phyloP scores from a whole-genome alignment of 768 basidiomycete genomes.

The Trametes cinnabarina region DNA sequence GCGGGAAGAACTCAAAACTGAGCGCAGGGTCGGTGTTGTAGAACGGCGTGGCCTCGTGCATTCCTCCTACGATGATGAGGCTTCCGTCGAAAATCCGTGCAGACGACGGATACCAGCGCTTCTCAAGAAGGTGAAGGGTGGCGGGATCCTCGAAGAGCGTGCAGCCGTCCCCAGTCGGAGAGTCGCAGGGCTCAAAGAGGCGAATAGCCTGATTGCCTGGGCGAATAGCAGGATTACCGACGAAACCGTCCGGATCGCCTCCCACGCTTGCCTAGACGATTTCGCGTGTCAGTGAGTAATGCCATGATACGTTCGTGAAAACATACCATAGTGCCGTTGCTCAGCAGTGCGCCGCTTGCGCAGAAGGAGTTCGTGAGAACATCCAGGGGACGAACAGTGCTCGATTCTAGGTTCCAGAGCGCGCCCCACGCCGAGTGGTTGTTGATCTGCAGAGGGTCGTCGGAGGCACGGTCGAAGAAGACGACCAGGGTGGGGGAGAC shows the following conservation, averaged over 20 bases:
- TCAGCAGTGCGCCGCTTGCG: slow-evolving; percentile 57
- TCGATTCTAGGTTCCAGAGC: slow-evolving; percentile 67
- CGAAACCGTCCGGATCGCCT: slow-evolving; percentile 46
- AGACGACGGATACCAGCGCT: slow-evolving; percentile 78
- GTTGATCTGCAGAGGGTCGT: slow-evolving; percentile 70
- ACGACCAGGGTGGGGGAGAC: slow-evolving; percentile 69
- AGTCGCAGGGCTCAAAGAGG: slow-evolving; percentile 63
- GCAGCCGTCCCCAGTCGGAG: slow-evolving; percentile 48
- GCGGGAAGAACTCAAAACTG: slow-evolving; percentile 78
- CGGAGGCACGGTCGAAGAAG: slow-evolving; percentile 81
- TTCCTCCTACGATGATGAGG: slow-evolving; percentile 78
- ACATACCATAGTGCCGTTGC: slow-evolving; percentile 55
- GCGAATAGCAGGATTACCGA: slow-evolving; percentile 59
- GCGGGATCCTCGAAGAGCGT: slow-evolving; percentile 62
- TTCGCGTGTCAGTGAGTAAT: too few relatives aligned
- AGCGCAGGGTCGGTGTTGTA: slow-evolving; percentile 79
- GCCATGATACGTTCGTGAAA: too few relatives aligned
- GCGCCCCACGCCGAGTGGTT: slow-evolving; percentile 83
- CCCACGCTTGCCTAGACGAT: too few relatives aligned
- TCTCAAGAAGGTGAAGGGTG: slow-evolving; percentile 66
- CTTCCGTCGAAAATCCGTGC: slow-evolving; percentile 71
- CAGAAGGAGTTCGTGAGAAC: slow-evolving; percentile 85
- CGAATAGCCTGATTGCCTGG: slow-evolving; percentile 79
- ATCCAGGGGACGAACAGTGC: slow-evolving; percentile 56
- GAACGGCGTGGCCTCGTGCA: slow-evolving; percentile 80